Evolutionary conservation across 352 stramenopile species (phyloP).

Genomic region (Pythium pyrilobum): DNA sequence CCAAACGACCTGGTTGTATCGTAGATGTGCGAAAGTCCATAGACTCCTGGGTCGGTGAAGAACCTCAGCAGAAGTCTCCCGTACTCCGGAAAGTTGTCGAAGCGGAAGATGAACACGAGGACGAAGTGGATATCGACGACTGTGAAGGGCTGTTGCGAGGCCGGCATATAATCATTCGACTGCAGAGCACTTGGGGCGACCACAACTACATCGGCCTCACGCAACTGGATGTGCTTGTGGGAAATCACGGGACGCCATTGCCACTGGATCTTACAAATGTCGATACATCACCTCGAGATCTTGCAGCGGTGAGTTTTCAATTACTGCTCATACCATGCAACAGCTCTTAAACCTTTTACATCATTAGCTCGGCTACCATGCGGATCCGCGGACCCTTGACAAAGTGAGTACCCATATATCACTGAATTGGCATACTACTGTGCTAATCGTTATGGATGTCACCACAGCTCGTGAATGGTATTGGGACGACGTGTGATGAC

Average conservation of each 20-base stretch:
- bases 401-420: constrained; percentile 41
- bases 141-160: constrained; percentile 32
- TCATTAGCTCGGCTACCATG: constrained; percentile 57
- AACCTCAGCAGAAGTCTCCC: constrained; percentile 44
- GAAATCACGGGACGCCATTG: constrained; percentile 31
- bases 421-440: not conserved
- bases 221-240: constrained; percentile 62
- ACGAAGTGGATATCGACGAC: constrained; percentile 7
- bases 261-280: constrained; percentile 40
- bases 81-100: constrained; percentile 32
- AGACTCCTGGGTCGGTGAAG: constrained; percentile 37
- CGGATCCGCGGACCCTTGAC: constrained; percentile 80
- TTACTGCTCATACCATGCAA: not conserved
- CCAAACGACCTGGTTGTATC: constrained; percentile 8
- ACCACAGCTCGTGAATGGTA: constrained; percentile 79
- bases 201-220: constrained; percentile 83
- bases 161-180: constrained; percentile 41
- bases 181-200: constrained; percentile 76
- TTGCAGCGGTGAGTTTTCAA: constrained; percentile 43
- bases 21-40: constrained; percentile 30
- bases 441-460: not conserved
- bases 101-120: constrained; percentile 7
- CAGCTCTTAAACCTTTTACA: not conserved
- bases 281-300: constrained; percentile 58
- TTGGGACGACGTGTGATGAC: constrained; percentile 81